These are phyloP conservation scores for Globisporangium emineosum DNA, from an alignment of 352 stramenopile species.

Conservation along the genomic window DNA sequence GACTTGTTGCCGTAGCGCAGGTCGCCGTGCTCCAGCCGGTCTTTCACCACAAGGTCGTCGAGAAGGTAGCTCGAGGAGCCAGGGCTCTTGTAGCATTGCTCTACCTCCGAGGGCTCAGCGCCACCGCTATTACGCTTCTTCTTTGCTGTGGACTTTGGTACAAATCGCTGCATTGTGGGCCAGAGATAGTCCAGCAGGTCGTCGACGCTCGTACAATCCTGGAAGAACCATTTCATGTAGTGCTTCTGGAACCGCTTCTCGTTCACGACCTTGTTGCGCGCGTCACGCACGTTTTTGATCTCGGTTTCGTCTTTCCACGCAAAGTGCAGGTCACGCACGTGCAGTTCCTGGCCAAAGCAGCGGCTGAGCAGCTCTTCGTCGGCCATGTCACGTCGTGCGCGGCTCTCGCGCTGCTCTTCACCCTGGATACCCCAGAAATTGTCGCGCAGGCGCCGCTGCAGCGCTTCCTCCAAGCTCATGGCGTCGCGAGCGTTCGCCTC, in stretches of 20 bases:
- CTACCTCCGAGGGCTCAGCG: neutral
- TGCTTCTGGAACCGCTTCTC: conserved; percentile 41
- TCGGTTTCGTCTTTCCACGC: conserved; percentile 37
- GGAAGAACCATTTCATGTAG: conserved; percentile 69
- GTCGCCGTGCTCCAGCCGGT: conserved; percentile 39
- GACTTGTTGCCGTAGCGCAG: conserved; percentile 41
- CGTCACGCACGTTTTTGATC: conserved; percentile 9
- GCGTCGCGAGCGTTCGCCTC: conserved; percentile 29
- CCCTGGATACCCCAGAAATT: conserved; percentile 63
- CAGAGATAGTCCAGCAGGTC: conserved; percentile 54
- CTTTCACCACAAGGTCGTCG: conserved; percentile 52
- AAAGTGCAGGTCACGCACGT: conserved; percentile 26
- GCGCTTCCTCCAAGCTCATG: conserved; percentile 35
- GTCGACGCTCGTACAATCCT: conserved; percentile 47
- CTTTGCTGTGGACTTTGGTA: neutral
- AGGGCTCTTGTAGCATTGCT: neutral
- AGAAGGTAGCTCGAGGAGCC: conserved; percentile 32
- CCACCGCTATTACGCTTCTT: neutral
- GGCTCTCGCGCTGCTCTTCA: conserved; percentile 36
- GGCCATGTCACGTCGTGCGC: conserved; percentile 31
- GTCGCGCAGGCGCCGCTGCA: conserved; percentile 46
- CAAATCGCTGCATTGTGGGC: conserved; percentile 35
- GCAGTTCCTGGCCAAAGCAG: conserved; percentile 24
- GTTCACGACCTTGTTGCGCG: conserved; percentile 20
- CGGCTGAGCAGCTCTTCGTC: conserved; percentile 38